phyloP scores from a whole-genome alignment of 352 stramenopile species.

The Phytophthora ohioensis region DNA sequence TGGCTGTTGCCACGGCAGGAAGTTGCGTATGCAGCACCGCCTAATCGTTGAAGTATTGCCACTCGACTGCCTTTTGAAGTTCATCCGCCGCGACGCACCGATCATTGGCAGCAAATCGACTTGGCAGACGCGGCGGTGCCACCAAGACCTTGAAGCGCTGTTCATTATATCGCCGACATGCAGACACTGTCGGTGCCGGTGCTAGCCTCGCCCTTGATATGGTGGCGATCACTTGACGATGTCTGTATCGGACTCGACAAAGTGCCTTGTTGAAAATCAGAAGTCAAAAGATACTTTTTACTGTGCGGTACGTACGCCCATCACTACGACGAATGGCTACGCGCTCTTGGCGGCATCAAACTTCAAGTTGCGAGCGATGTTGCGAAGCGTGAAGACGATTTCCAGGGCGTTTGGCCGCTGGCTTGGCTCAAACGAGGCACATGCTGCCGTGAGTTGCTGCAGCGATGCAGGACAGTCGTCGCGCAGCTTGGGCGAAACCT shows the following conservation, averaged over 20 bases:
- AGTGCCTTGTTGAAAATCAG: background rate
- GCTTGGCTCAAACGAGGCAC: slow-evolving; percentile 40
- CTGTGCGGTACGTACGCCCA: background rate
- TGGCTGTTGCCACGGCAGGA: background rate
- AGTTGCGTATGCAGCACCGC: background rate
- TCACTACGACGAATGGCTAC: slow-evolving; percentile 27
- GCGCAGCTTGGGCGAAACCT: slow-evolving; percentile 51
- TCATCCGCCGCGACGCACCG: slow-evolving; percentile 1
- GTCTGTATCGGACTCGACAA: no score
- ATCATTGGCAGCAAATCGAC: slow-evolving; percentile 16
- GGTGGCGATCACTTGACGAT: no score
- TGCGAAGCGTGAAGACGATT: slow-evolving; percentile 60
- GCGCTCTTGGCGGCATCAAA: slow-evolving; percentile 20
- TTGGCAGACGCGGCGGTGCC: slow-evolving; percentile 7
- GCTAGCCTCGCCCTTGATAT: slow-evolving; percentile 1
- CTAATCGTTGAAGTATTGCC: slow-evolving; percentile 24
- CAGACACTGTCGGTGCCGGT: slow-evolving; percentile 7
- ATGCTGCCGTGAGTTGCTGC: slow-evolving; percentile 46
- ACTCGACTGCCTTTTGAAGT: background rate
- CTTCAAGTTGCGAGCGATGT: slow-evolving; percentile 30
- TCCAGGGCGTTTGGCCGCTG: slow-evolving; percentile 58
- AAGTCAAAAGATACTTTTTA: slow-evolving; percentile 30
- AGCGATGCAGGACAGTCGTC: slow-evolving; percentile 46
- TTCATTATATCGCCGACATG: slow-evolving; percentile 1
- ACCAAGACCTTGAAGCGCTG: slow-evolving; percentile 13